Percentiles rank a stretch among this genome's conserved stretches.
phyloP scores from a whole-genome alignment of 805 yeast species.

The Ogataea trehalophila region DNA sequence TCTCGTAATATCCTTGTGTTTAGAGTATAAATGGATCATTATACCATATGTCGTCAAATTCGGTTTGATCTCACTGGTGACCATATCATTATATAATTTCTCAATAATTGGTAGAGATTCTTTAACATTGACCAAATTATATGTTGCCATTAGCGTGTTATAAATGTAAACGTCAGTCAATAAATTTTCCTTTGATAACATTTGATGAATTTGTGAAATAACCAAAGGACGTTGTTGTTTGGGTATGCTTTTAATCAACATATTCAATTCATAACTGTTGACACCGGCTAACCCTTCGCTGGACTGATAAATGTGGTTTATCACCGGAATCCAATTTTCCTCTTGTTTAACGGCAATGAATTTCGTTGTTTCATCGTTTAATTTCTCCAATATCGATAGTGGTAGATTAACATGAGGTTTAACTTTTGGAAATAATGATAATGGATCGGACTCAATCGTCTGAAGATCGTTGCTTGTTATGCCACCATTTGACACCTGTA shows the following conservation, averaged over 20 bases:
- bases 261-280: conserved; percentile 30
- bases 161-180: conserved; percentile 30
- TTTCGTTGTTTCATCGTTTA: conserved; percentile 36
- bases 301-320: conserved; percentile 29
- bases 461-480: background rate
- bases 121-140: conserved; percentile 14
- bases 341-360: conserved; percentile 34
- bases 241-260: conserved; percentile 40
- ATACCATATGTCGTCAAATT: conserved; percentile 39
- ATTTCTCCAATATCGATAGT: conserved; percentile 27
- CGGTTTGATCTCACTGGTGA: conserved; percentile 24
- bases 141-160: conserved; percentile 33
- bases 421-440: conserved; percentile 22
- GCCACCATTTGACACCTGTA: too few relatives aligned
- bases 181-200: conserved; percentile 34
- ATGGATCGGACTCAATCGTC: conserved; percentile 5
- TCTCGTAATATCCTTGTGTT: conserved; percentile 31
- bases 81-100: conserved; percentile 26
- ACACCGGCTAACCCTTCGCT: conserved; percentile 34
- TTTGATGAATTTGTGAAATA: conserved; percentile 33
- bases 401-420: conserved; percentile 33
- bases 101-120: conserved; percentile 30
- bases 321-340: conserved; percentile 45
- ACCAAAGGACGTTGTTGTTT: conserved; percentile 29
- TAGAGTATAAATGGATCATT: conserved; percentile 43